These are phyloP conservation scores for Gnaphalium uliginosum DNA, from an alignment of 129 eudicot genomes.

Conservation along the genomic window DNA sequence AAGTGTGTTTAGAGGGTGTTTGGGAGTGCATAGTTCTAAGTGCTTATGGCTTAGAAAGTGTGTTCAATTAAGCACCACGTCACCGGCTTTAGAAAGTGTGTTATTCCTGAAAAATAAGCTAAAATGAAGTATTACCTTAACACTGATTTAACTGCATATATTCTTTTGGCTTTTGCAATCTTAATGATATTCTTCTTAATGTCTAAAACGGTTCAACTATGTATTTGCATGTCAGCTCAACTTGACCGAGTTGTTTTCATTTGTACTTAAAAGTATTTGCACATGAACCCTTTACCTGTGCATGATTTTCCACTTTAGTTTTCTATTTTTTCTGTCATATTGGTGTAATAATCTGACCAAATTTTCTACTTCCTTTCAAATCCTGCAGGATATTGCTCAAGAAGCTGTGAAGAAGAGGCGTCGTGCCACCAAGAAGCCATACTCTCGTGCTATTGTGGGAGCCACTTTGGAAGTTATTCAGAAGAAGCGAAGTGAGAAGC, in stretches of 20 bases:
- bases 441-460: conserved; percentile 67
- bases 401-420: conserved; percentile 69
- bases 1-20: too few species aligned
- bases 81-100: neutral
- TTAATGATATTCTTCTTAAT: too few species aligned
- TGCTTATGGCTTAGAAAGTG: too few species aligned
- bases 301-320: neutral
- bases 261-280: neutral
- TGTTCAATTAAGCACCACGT: too few species aligned
- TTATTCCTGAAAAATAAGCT: too few species aligned
- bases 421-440: conserved; percentile 61
- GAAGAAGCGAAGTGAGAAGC: conserved; percentile 62
- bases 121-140: neutral
- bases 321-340: neutral
- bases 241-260: neutral
- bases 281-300: neutral
- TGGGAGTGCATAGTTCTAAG: too few species aligned
- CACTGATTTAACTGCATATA: neutral
- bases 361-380: neutral
- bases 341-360: neutral
- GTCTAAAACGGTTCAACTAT: too few species aligned
- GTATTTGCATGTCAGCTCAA: neutral
- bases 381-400: conserved; percentile 50
- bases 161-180: too few species aligned
- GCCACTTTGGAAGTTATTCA: conserved; percentile 70